These are phyloP conservation scores for Phytophthora idaei DNA, from an alignment of 352 stramenopile genomes.

Conservation along the genomic window DNA sequence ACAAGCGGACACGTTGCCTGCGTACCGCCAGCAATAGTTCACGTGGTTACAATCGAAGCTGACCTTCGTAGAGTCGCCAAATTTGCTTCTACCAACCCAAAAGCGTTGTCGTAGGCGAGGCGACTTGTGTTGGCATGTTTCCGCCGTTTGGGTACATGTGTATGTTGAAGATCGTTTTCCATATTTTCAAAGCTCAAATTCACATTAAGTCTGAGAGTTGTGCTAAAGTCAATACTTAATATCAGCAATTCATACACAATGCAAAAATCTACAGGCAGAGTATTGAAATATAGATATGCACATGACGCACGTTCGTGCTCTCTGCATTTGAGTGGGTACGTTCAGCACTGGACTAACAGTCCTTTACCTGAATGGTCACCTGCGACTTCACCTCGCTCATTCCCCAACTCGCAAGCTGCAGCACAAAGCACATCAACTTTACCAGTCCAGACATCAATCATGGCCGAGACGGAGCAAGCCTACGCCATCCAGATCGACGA, in stretches of 20 bases:
- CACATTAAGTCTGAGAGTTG: too few relatives aligned
- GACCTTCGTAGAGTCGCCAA: constrained; percentile 1
- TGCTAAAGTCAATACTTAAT: too few relatives aligned
- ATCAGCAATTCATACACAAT: too few relatives aligned
- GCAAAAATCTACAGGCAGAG: too few relatives aligned
- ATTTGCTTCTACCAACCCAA: constrained; percentile 2
- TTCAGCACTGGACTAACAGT: neutral
- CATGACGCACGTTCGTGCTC: too few relatives aligned
- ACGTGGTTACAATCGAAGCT: constrained; percentile 37
- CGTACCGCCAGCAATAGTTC: constrained; percentile 54
- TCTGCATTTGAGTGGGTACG: too few relatives aligned
- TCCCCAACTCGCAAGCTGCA: constrained; percentile 12
- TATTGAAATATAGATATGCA: too few relatives aligned
- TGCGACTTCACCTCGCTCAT: neutral
- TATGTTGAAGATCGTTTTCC: constrained; percentile 11
- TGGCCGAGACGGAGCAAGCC: constrained; percentile 7
- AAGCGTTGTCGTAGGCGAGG: neutral
- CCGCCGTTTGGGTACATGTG: neutral
- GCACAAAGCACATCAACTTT: neutral
- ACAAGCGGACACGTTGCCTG: constrained; percentile 42
- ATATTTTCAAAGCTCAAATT: neutral
- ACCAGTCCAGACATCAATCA: neutral
- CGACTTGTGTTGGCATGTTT: neutral
- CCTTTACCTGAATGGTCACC: constrained; percentile 1
- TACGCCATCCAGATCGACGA: constrained; percentile 31